Percentiles rank a stretch among this genome's conserved stretches.
Conservation (phyloP, 495 filamentous ascomycete genomes). For the Jackrogersella minutella region DNA sequence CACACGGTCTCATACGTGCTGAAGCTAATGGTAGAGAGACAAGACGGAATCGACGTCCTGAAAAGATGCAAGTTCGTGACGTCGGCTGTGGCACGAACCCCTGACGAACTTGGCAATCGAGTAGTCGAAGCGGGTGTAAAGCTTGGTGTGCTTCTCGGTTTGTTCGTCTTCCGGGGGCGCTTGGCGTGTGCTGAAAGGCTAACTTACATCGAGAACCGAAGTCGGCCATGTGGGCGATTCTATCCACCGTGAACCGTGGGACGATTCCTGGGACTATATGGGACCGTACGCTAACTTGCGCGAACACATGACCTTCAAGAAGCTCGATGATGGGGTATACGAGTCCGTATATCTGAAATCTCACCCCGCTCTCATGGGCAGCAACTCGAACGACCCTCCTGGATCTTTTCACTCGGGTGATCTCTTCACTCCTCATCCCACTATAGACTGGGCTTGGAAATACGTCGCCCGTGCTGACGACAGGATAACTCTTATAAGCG, state of each 20-base stretch:
- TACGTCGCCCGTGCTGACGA: slow-evolving; percentile 70
- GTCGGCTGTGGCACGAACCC: slow-evolving; percentile 61
- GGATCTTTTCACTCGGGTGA: slow-evolving; percentile 66
- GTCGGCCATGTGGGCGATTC: slow-evolving; percentile 61
- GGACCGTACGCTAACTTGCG: slow-evolving; percentile 56
- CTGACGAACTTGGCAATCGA: slow-evolving; percentile 65
- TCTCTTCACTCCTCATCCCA: slow-evolving; percentile 69
- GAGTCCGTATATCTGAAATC: slow-evolving; percentile 65
- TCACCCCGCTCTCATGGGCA: slow-evolving; percentile 67
- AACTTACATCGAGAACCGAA: slow-evolving; percentile 56
- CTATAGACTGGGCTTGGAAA: slow-evolving; percentile 67
- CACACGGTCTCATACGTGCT: slow-evolving; percentile 66
- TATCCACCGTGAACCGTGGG: slow-evolving; percentile 53
- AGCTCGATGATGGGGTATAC: slow-evolving; percentile 53
- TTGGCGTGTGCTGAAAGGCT: background rate
- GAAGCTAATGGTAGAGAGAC: slow-evolving; percentile 60
- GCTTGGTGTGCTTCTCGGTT: slow-evolving; percentile 60
- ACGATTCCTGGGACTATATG: slow-evolving; percentile 63
- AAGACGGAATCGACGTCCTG: slow-evolving; percentile 56
- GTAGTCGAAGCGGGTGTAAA: slow-evolving; percentile 58
- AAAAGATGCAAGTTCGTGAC: slow-evolving; percentile 57
- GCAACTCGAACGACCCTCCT: slow-evolving; percentile 63
- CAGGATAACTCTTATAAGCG: slow-evolving; percentile 68
- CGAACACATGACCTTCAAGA: slow-evolving; percentile 61
- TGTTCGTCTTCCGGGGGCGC: slow-evolving; percentile 48